Percentiles rank a stretch among this genome's conserved stretches.
Conservation (phyloP, 2,329 filamentous ascomycete genomes). For the Blastomyces parvus region DNA sequence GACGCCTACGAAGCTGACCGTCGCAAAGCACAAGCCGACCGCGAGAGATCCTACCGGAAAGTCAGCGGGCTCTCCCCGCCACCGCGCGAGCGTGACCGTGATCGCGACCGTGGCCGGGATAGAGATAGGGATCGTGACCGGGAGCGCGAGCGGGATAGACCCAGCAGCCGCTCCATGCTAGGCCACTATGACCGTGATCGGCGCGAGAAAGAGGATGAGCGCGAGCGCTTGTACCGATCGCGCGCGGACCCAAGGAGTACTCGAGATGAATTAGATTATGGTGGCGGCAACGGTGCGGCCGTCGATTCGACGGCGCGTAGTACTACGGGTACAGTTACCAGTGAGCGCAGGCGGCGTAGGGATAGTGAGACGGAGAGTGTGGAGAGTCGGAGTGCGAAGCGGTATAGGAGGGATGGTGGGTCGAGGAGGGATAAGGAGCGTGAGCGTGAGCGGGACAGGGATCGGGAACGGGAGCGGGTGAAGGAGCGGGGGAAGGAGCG, state of each 20-base stretch:
- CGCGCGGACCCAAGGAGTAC: slow-evolving; percentile 72
- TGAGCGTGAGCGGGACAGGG: slow-evolving; percentile 26
- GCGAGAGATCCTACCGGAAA: slow-evolving; percentile 88
- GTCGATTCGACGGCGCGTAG: slow-evolving; percentile 32
- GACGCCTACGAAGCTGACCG: slow-evolving; percentile 94
- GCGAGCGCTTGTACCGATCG: slow-evolving; percentile 73
- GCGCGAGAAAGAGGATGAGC: slow-evolving; percentile 78
- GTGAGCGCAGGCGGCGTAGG: slow-evolving; percentile 63
- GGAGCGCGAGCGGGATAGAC: slow-evolving; percentile 35
- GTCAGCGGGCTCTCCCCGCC: slow-evolving; percentile 53
- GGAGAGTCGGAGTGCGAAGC: slow-evolving; percentile 54
- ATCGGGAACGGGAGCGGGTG: slow-evolving; percentile 26
- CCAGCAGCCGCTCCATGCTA: slow-evolving; percentile 29
- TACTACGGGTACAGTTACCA: slow-evolving; percentile 45
- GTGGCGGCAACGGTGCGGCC: slow-evolving; percentile 47
- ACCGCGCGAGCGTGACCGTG: slow-evolving; percentile 31
- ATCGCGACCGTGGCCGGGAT: slow-evolving; percentile 23
- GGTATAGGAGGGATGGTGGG: slow-evolving; percentile 35
- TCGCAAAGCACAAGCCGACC: slow-evolving; percentile 83
- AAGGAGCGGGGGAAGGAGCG: slow-evolving; percentile 32
- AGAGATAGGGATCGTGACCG: slow-evolving; percentile 31
- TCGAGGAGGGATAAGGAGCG: slow-evolving; percentile 25
- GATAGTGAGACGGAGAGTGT: slow-evolving; percentile 63
- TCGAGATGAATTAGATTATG: slow-evolving; percentile 84
- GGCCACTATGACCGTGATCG: slow-evolving; percentile 60